Evolutionary conservation across 2,329 filamentous ascomycete species (phyloP).

Genomic region (Hypoxylon sp.): DNA sequence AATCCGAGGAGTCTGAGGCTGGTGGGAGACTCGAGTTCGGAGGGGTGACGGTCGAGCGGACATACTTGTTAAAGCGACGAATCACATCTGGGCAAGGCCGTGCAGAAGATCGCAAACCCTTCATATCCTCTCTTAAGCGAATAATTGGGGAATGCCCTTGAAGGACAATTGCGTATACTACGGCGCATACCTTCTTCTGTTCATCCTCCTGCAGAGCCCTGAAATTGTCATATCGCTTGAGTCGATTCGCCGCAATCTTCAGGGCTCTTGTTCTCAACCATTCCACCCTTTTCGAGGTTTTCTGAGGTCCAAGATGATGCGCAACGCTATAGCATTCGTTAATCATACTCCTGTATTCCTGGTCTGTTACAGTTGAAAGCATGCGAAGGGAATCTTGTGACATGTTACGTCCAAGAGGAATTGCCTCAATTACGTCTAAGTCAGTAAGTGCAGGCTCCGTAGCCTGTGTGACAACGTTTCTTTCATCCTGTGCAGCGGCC

Average conservation of each 20-base stretch:
- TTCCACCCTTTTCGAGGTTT: neutral
- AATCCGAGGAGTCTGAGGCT: neutral
- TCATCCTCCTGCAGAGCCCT: conserved; percentile 29
- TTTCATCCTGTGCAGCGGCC: neutral
- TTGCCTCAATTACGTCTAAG: conserved; percentile 23
- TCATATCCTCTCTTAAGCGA: conserved; percentile 35
- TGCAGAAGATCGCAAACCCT: conserved; percentile 21
- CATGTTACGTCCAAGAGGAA: conserved; percentile 13
- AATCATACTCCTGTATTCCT: conserved; percentile 27
- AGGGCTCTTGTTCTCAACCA: conserved; percentile 16
- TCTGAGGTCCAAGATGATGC: neutral
- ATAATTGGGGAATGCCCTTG: conserved; percentile 26
- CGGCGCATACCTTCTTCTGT: conserved; percentile 32
- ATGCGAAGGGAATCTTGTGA: conserved; percentile 30
- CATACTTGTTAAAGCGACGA: conserved; percentile 18
- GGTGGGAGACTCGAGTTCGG: neutral
- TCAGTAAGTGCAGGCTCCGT: conserved; percentile 21
- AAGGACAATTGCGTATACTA: conserved; percentile 38
- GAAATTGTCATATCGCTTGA: conserved; percentile 39
- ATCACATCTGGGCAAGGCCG: conserved; percentile 35
- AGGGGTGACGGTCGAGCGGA: neutral
- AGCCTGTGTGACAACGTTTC: neutral
- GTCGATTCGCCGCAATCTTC: conserved; percentile 26
- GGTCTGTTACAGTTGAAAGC: conserved; percentile 10
- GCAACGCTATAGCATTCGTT: neutral